phyloP scores from a whole-genome alignment of 257 asterid genomes.

The Solanum gracilifrons region DNA sequence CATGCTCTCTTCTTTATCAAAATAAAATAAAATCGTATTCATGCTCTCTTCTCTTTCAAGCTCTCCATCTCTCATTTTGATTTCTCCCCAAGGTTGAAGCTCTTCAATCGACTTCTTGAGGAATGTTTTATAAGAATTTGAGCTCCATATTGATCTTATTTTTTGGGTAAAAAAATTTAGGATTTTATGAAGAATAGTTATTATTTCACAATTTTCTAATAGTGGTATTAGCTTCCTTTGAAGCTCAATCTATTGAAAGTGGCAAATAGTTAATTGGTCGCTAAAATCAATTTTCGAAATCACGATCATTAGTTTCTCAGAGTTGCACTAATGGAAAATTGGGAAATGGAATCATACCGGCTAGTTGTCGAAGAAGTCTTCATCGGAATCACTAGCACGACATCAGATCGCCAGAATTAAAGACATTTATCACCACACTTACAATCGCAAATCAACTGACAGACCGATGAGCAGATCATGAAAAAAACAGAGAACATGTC shows the following conservation, averaged over 20 bases:
- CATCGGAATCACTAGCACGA: background rate
- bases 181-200: background rate
- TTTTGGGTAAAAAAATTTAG: background rate
- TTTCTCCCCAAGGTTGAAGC: background rate
- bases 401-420: background rate
- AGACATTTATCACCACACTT: background rate
- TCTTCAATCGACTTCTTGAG: background rate
- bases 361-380: background rate
- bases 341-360: background rate
- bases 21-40: accelerated
- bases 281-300: too few relatives aligned
- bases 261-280: background rate
- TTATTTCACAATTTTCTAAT: background rate
- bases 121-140: too few relatives aligned
- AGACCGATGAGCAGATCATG: too few relatives aligned
- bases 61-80: background rate
- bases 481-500: too few relatives aligned
- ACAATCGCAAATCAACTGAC: too few relatives aligned
- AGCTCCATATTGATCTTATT: background rate
- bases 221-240: background rate
- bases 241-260: background rate
- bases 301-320: background rate
- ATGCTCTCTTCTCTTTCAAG: background rate
- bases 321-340: background rate
- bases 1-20: background rate